Evolutionary conservation across 257 asterid genomes (phyloP), one percentile per base, ranked within the genome.

Genomic region (Asclepias syriaca): DNA sequence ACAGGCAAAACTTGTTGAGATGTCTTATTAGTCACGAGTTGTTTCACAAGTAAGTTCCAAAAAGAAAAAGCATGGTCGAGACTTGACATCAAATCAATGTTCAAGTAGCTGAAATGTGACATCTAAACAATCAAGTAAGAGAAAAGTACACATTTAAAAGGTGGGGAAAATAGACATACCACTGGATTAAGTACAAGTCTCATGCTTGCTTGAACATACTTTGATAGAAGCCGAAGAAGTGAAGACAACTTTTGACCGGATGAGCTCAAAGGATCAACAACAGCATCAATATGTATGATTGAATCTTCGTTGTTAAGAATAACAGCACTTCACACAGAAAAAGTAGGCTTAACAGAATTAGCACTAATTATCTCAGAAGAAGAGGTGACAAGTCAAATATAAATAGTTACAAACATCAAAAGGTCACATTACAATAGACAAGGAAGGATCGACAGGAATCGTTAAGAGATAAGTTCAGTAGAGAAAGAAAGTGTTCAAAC

Each of bases 201-300:
- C 92, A 92, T 82, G 88, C 98, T 95, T 76, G 99, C 97, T 76
- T 84, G 95, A 78, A 84, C 70, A 46, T 85, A 86, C 85, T 92
- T 95, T 9, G 92, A 88, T 82, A 95, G 83, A 75, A 92, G 75
- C 74, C 90, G 82, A 54, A 95, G 98, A 83, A 95, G 92, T 73
- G 97, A 92, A 65, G 98, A 80, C 65, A 95, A 75, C 85, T 90
- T 95, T 86, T 95, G 99, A 77, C 98, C 99, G 78, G 98, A 85
- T 68, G 98, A 76, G 81, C 99, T 95, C 89, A 95, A 80, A 78
- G 99, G 99, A 86, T 95, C 99, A 75, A 95, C 77, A 57, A 95
- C 96, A 24, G 97, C 99, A 90, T 95, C 99, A 74, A 95, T 88
- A 75, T 92, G 99, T 75, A 95, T 88, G 89, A 91, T 85, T 69